Evolutionary conservation across 2,329 filamentous ascomycete genomes (phyloP).

Genomic region (Boeremia exigua): DNA sequence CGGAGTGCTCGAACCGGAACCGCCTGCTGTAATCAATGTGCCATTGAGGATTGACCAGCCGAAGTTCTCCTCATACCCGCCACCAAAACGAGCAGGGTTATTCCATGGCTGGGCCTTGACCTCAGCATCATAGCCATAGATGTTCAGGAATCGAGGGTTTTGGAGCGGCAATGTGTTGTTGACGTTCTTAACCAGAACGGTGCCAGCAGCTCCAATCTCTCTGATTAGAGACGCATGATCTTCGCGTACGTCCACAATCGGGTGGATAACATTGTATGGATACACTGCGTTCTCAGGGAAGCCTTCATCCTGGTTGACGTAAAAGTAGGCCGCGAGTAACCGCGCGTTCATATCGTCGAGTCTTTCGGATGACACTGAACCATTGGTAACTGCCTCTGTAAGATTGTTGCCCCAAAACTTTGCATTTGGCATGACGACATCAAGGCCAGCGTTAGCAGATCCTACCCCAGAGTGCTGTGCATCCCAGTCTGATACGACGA

Average conservation of each 20-base stretch:
- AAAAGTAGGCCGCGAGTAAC: conserved; percentile 35
- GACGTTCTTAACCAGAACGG: conserved; percentile 57
- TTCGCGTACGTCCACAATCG: conserved; percentile 56
- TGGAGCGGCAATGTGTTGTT: conserved; percentile 45
- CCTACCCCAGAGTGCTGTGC: conserved; percentile 55
- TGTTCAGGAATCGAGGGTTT: conserved; percentile 48
- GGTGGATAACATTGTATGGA: conserved; percentile 30
- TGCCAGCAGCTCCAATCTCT: conserved; percentile 50
- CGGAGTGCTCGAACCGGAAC: conserved; percentile 49
- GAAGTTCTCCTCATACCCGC: conserved; percentile 50
- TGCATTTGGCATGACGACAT: conserved; percentile 53
- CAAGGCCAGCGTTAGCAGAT: conserved; percentile 55
- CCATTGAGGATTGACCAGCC: conserved; percentile 44
- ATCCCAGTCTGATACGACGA: conserved; percentile 52
- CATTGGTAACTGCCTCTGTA: conserved; percentile 39
- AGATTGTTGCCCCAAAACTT: conserved; percentile 42
- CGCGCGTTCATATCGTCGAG: conserved; percentile 42
- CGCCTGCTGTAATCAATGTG: conserved; percentile 52
- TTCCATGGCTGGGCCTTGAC: conserved; percentile 46
- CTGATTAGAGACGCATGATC: conserved; percentile 51
- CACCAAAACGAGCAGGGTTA: conserved; percentile 46
- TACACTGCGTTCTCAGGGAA: conserved; percentile 35
- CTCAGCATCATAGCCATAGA: conserved; percentile 51
- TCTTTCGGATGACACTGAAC: conserved; percentile 30
- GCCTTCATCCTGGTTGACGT: conserved; percentile 50